A percentile compares a stretch with the other conserved stretches of the same genome.
phyloP scores from a whole-genome alignment of 192 early-diverging fungal species.

The Helicostylum pulchrum region DNA sequence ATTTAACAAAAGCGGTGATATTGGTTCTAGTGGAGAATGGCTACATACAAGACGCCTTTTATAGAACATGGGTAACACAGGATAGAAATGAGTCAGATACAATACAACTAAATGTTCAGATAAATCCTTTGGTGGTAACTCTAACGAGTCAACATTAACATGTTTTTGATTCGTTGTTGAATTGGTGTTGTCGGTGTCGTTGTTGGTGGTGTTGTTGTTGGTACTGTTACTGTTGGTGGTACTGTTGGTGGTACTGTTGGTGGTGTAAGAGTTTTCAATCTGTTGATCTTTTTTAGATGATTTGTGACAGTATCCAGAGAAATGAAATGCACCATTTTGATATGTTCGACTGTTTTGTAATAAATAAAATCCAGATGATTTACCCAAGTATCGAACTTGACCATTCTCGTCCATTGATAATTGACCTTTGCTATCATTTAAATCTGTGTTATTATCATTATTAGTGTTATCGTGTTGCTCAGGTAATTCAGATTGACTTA shows the following conservation, averaged over 20 bases:
- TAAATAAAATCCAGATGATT: constrained; percentile 73
- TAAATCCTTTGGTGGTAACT: constrained; percentile 61
- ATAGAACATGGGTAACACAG: constrained; percentile 65
- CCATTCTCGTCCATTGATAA: constrained; percentile 69
- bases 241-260: background rate
- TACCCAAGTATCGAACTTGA: constrained; percentile 70
- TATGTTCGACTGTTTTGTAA: constrained; percentile 57
- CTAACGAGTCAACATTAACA: constrained; percentile 31
- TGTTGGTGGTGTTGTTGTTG: no score
- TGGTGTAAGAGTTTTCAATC: no score
- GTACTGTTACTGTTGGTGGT: no score
- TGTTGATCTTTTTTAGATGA: no score
- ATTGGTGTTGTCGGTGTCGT: constrained; percentile 8
- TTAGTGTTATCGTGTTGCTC: constrained; percentile 9
- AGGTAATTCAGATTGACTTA: constrained; percentile 16
- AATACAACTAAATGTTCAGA: constrained; percentile 54
- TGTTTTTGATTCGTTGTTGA: constrained; percentile 20
- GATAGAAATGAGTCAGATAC: constrained; percentile 66
- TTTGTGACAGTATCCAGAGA: constrained; percentile 34
- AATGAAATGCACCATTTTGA: constrained; percentile 41
- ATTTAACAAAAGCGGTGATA: constrained; percentile 46
- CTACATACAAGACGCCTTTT: constrained; percentile 50
- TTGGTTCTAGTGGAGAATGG: constrained; percentile 33
- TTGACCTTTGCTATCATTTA: constrained; percentile 56
- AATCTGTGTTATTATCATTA: background rate